Evolutionary conservation across 768 basidiomycete species (phyloP).

Genomic region (Lentinus brumalis): DNA sequence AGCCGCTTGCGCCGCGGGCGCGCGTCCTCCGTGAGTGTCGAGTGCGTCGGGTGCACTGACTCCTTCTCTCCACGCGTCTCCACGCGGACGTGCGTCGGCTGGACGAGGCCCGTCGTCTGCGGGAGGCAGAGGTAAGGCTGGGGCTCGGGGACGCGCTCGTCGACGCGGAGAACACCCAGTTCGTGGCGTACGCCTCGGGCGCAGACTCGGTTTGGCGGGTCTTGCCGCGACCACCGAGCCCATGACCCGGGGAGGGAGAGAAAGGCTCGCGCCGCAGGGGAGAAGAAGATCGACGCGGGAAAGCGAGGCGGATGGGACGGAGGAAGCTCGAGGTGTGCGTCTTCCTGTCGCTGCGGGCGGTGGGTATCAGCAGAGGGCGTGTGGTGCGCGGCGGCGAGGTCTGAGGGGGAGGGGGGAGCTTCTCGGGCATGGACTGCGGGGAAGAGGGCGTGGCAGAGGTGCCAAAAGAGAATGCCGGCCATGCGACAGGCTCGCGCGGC

Average conservation of each 20-base stretch:
- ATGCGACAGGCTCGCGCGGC: constrained; percentile 21
- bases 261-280: constrained; percentile 18
- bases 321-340: constrained; percentile 33
- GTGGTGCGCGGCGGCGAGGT: constrained; percentile 21
- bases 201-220: constrained; percentile 17
- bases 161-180: constrained; percentile 26
- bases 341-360: constrained; percentile 17
- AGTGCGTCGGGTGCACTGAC: constrained; percentile 18
- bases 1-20: constrained; percentile 33
- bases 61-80: constrained; percentile 10
- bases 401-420: constrained; percentile 12
- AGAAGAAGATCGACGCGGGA: constrained; percentile 32
- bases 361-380: constrained; percentile 14
- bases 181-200: constrained; percentile 18
- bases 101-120: constrained; percentile 7
- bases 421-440: constrained; percentile 17
- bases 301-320: constrained; percentile 35
- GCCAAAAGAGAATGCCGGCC: constrained; percentile 19
- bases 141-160: constrained; percentile 21
- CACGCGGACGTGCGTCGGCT: constrained; percentile 3
- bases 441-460: constrained; percentile 12
- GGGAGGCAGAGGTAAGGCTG: constrained; percentile 27
- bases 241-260: constrained; percentile 17
- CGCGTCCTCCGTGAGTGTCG: constrained; percentile 27
- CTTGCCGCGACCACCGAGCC: constrained; percentile 12